These are phyloP conservation scores for Rhododendron vialii DNA, from an alignment of 148 eudicot genomes.

Conservation along the genomic window DNA sequence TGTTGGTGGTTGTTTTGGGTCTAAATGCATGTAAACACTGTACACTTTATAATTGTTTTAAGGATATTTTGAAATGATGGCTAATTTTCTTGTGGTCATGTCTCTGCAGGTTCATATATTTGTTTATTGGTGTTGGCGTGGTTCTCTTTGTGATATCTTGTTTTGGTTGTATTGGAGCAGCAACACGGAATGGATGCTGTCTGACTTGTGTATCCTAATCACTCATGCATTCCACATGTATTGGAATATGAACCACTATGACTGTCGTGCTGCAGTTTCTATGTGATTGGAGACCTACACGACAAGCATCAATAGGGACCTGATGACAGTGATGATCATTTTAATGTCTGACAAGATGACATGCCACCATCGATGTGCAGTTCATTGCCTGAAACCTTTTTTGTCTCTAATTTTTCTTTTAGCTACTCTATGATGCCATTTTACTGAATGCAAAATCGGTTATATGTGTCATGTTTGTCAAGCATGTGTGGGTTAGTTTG, in stretches of 20 bases:
- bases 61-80: background rate
- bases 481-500: background rate
- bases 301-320: background rate
- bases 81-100: background rate
- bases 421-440: background rate
- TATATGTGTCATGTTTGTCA: background rate
- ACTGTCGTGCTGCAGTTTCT: background rate
- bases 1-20: background rate
- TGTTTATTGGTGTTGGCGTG: slow-evolving; percentile 66
- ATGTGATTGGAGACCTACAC: background rate
- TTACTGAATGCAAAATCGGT: background rate
- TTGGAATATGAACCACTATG: background rate
- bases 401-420: background rate
- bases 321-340: background rate
- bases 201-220: slow-evolving; percentile 79
- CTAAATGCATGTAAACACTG: background rate
- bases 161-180: slow-evolving; percentile 80
- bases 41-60: background rate
- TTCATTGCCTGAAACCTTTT: background rate
- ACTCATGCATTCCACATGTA: slow-evolving; percentile 1
- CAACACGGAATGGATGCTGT: slow-evolving; percentile 82
- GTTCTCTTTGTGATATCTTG: slow-evolving; percentile 72
- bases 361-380: background rate
- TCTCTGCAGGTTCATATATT: slow-evolving; percentile 78
- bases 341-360: background rate